These are phyloP conservation scores for Sporisorium iseilematis-ciliati DNA, from an alignment of 1,284 basidiomycete genomes.

Conservation along the genomic window DNA sequence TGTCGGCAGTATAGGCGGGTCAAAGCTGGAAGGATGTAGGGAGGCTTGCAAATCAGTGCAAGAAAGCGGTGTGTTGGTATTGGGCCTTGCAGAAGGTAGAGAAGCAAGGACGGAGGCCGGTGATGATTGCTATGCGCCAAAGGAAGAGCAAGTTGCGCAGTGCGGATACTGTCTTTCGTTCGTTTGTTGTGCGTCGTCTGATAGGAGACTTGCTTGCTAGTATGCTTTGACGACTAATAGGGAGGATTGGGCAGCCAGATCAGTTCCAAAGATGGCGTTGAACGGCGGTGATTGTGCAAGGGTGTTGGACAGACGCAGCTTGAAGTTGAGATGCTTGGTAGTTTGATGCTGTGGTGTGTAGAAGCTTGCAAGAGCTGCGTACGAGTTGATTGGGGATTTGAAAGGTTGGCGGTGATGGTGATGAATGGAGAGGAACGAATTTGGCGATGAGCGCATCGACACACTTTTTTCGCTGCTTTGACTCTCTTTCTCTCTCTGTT, in stretches of 20 bases:
- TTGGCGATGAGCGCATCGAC: conserved; percentile 27
- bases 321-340: neutral
- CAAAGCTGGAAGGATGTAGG: neutral
- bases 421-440: conserved; percentile 13
- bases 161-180: too few relatives aligned
- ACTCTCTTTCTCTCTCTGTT: neutral
- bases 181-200: neutral
- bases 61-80: neutral
- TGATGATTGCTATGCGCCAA: neutral
- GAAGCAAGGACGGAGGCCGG: neutral
- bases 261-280: neutral
- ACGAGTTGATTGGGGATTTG: neutral
- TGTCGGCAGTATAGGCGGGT: conserved; percentile 37
- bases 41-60: conserved; percentile 3
- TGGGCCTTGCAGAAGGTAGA: conserved; percentile 9
- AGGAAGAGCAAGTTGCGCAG: too few relatives aligned
- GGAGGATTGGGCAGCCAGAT: neutral
- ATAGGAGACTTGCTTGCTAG: neutral
- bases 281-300: neutral
- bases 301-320: conserved; percentile 5
- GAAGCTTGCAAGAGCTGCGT: conserved; percentile 19
- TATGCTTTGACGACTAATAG: neutral
- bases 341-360: conserved; percentile 1
- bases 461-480: neutral
- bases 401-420: conserved; percentile 12